Evolutionary conservation across 2,329 filamentous ascomycete species (phyloP).

Genomic region (Septoria petroselini): DNA sequence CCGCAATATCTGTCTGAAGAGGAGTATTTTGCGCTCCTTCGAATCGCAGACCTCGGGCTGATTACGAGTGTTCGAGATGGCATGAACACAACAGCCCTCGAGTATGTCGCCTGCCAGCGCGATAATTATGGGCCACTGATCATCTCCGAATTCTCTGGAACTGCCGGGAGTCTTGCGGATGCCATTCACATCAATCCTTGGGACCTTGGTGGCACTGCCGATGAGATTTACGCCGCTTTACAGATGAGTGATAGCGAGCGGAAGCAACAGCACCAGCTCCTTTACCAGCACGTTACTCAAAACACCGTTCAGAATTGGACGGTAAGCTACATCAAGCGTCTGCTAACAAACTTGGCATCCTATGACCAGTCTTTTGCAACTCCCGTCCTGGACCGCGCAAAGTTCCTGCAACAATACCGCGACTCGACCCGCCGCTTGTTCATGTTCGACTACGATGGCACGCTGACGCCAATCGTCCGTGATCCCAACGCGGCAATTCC

Average conservation of each 20-base stretch:
- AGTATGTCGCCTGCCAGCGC: conserved; percentile 90
- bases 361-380: conserved; percentile 73
- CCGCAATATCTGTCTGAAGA: conserved; percentile 85
- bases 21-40: conserved; percentile 92
- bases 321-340: conserved; percentile 70
- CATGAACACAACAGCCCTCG: conserved; percentile 95
- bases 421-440: conserved; percentile 76
- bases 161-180: conserved; percentile 76
- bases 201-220: conserved; percentile 80
- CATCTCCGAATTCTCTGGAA: conserved; percentile 93
- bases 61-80: conserved; percentile 95
- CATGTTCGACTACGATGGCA: conserved; percentile 99
- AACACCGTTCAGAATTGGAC: conserved; percentile 89
- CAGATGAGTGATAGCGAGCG: conserved; percentile 69
- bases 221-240: conserved; percentile 76
- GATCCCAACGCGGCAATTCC: conserved; percentile 88
- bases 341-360: conserved; percentile 75
- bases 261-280: conserved; percentile 64
- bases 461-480: conserved; percentile 88
- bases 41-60: conserved; percentile 83
- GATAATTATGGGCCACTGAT: conserved; percentile 84
- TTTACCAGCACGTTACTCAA: conserved; percentile 80
- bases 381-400: conserved; percentile 72
- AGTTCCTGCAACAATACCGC: conserved; percentile 71
- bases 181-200: conserved; percentile 97